Conservation (phyloP, 2,329 filamentous ascomycete species). For the Teratosphaeria epicoccoides region DNA sequence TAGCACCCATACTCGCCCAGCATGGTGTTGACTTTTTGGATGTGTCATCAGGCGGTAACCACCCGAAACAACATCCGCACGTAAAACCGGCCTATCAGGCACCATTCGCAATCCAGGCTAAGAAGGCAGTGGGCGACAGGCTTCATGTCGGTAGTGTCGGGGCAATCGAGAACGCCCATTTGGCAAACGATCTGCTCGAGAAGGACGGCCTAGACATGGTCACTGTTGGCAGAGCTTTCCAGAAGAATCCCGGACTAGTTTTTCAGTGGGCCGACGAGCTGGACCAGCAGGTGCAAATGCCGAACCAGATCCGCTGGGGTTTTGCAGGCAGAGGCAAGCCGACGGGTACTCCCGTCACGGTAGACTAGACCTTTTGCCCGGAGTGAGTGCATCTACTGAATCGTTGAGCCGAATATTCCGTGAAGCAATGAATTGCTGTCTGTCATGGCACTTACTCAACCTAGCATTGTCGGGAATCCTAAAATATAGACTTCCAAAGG, state of each 20-base stretch:
- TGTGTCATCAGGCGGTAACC: slow-evolving; percentile 66
- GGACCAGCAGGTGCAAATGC: slow-evolving; percentile 58
- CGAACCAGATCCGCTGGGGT: slow-evolving; percentile 58
- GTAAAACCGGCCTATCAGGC: slow-evolving; percentile 61
- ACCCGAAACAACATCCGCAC: slow-evolving; percentile 46
- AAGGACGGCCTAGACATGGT: slow-evolving; percentile 52
- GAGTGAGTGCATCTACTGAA: neutral
- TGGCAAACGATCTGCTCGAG: slow-evolving; percentile 53
- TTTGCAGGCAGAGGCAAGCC: slow-evolving; percentile 39
- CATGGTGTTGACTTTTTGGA: slow-evolving; percentile 75
- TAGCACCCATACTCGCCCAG: slow-evolving; percentile 57
- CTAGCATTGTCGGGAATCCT: too few relatives aligned
- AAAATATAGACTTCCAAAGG: too few relatives aligned
- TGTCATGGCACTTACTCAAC: too few relatives aligned
- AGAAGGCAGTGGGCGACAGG: slow-evolving; percentile 60
- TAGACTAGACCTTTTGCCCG: neutral
- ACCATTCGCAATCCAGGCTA: slow-evolving; percentile 60
- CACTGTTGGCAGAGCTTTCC: slow-evolving; percentile 63
- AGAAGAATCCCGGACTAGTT: slow-evolving; percentile 72
- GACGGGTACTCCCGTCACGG: slow-evolving; percentile 12
- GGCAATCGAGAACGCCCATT: slow-evolving; percentile 56
- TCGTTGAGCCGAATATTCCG: neutral
- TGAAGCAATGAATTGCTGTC: neutral
- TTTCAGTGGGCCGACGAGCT: slow-evolving; percentile 63
- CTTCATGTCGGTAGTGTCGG: slow-evolving; percentile 67